Evolutionary conservation across 306 rosid species (phyloP).

Genomic region (Rosa lucieae): DNA sequence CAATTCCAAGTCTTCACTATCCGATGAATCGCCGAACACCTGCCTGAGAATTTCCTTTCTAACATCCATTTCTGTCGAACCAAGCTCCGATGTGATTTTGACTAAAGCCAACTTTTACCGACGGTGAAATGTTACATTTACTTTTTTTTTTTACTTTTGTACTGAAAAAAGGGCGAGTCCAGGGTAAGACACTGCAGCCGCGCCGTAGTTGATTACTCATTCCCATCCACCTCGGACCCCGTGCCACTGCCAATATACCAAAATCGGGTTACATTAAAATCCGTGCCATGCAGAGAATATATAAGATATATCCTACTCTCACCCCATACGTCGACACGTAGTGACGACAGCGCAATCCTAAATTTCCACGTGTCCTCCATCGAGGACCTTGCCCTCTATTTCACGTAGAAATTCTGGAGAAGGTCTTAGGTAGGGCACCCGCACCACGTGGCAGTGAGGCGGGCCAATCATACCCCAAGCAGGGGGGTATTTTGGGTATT

Average conservation of each 20-base stretch:
- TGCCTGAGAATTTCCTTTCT: slow-evolving; percentile 33
- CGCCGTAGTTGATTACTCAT: neutral
- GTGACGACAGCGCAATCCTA: neutral
- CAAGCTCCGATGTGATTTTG: neutral
- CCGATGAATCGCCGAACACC: slow-evolving; percentile 72
- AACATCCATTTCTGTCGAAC: slow-evolving; percentile 21
- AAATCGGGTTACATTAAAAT: neutral
- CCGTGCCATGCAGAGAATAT: slow-evolving; percentile 24
- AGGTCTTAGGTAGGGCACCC: too few species aligned
- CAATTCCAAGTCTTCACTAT: slow-evolving; percentile 32
- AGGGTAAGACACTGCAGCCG: neutral
- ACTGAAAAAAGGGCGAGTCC: neutral
- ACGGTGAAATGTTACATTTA: neutral
- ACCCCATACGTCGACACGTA: slow-evolving; percentile 25
- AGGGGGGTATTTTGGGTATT: too few species aligned
- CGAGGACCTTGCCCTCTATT: neutral
- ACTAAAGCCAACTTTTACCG: neutral
- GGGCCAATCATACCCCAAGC: too few species aligned
- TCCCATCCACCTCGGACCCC: slow-evolving; percentile 3
- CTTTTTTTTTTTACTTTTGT: neutral
- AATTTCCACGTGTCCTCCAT: slow-evolving; percentile 6
- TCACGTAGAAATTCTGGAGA: neutral
- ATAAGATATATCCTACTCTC: neutral
- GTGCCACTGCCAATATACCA: slow-evolving; percentile 41
- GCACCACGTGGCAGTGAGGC: too few species aligned